phyloP scores from a whole-genome alignment of 2,329 filamentous ascomycete genomes.

The Penicillium sp. region DNA sequence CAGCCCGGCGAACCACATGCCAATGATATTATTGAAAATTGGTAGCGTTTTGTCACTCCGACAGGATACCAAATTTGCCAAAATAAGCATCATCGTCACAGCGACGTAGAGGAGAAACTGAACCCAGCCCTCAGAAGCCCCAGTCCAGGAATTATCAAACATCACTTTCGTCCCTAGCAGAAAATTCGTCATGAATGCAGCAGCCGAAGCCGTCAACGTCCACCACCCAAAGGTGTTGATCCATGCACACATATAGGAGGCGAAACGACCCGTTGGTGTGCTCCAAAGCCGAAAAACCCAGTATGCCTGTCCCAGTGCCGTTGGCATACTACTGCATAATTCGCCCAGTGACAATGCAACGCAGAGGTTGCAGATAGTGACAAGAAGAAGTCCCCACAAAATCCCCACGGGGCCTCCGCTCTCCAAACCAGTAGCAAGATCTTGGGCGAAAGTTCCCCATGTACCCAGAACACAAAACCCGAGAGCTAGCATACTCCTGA shows the following conservation, averaged over 20 bases:
- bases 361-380: slow-evolving; percentile 57
- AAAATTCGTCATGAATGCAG: slow-evolving; percentile 63
- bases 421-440: slow-evolving; percentile 55
- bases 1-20: slow-evolving; percentile 57
- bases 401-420: slow-evolving; percentile 60
- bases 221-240: slow-evolving; percentile 66
- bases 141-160: slow-evolving; percentile 55
- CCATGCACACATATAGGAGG: slow-evolving; percentile 63
- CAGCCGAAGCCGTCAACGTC: slow-evolving; percentile 59
- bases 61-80: slow-evolving; percentile 58
- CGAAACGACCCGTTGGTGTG: slow-evolving; percentile 50
- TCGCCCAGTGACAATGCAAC: slow-evolving; percentile 62
- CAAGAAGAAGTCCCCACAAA: slow-evolving; percentile 59
- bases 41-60: slow-evolving; percentile 54
- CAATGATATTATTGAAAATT: slow-evolving; percentile 61
- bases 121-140: slow-evolving; percentile 55
- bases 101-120: slow-evolving; percentile 61
- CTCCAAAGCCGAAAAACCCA: slow-evolving; percentile 56
- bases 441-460: slow-evolving; percentile 56
- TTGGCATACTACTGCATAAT: slow-evolving; percentile 63
- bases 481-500: slow-evolving; percentile 63
- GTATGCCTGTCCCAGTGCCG: slow-evolving; percentile 63
- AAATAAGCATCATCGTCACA: slow-evolving; percentile 53
- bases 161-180: slow-evolving; percentile 61
- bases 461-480: slow-evolving; percentile 59